Evolutionary conservation across 495 filamentous ascomycete species (phyloP).

Genomic region (Hypoxylon trugodes): DNA sequence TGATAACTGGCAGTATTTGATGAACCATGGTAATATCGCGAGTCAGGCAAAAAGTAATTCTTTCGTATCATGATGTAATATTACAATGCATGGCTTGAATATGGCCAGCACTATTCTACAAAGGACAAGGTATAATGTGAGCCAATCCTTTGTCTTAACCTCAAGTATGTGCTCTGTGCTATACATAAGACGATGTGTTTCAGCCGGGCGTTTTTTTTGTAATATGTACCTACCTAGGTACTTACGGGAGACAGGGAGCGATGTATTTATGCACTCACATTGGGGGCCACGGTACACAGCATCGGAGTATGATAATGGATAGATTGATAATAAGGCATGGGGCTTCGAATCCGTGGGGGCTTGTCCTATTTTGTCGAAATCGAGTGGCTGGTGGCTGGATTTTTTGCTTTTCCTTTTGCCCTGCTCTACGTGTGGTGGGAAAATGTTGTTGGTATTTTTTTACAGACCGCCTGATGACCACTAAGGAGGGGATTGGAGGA

Average conservation of each 20-base stretch:
- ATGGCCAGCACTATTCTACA: too few species aligned
- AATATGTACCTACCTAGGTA: not conserved
- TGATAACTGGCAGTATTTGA: too few species aligned
- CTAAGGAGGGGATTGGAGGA: conserved; percentile 15
- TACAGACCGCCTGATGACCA: not conserved
- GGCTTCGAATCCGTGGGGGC: conserved; percentile 18
- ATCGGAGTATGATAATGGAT: conserved; percentile 1
- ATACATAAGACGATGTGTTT: too few species aligned
- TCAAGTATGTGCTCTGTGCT: not conserved
- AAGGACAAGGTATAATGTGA: too few species aligned
- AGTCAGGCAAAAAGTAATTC: too few species aligned
- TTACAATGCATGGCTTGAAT: too few species aligned
- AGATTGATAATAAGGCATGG: not conserved
- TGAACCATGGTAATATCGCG: too few species aligned
- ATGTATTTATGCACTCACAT: conserved; percentile 13
- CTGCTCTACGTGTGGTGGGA: conserved; percentile 18
- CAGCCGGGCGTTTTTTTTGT: too few species aligned
- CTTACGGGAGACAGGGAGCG: not conserved
- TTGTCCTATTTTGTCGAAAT: not conserved
- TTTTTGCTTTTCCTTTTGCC: conserved; percentile 20
- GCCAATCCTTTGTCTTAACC: too few species aligned
- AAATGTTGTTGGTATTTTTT: not conserved
- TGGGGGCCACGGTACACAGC: conserved; percentile 7
- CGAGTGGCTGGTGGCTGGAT: conserved; percentile 32
- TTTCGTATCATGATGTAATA: too few species aligned